Evolutionary conservation across 2,329 filamentous ascomycete species (phyloP).

Genomic region (Cladosporium velox): DNA sequence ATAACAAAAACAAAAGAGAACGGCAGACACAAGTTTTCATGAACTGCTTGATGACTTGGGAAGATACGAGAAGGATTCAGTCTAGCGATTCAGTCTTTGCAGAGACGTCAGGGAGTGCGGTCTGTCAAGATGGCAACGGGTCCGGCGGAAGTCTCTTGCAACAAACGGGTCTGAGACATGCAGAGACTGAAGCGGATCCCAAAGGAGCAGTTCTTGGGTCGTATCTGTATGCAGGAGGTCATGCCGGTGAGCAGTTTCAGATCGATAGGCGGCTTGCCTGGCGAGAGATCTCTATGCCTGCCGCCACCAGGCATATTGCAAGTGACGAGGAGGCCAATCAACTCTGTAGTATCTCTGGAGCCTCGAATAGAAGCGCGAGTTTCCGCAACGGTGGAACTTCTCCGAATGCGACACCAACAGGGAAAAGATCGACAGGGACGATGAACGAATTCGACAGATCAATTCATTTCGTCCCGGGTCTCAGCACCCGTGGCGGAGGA

Average conservation of each 20-base stretch:
- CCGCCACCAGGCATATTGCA: background rate
- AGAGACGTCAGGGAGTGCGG: conserved; percentile 1
- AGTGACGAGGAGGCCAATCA: background rate
- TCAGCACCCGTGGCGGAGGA: background rate
- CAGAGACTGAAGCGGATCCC: background rate
- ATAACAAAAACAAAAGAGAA: background rate
- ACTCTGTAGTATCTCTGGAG: background rate
- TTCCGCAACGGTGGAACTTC: background rate
- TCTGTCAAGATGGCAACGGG: conserved; percentile 6
- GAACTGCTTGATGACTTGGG: background rate
- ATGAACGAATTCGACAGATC: background rate
- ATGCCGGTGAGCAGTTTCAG: background rate
- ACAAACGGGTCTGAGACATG: conserved; percentile 6
- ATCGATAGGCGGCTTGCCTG: background rate
- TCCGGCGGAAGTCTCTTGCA: background rate
- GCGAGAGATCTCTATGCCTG: background rate
- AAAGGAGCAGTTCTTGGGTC: background rate
- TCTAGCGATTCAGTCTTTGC: background rate
- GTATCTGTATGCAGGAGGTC: background rate
- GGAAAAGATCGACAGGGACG: conserved; percentile 5
- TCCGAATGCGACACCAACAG: background rate
- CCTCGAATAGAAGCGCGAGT: background rate
- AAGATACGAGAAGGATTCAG: conserved; percentile 6
- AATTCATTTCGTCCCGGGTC: background rate
- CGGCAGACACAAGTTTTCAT: background rate